Percentiles rank a stretch among this genome's conserved stretches.
Conservation (phyloP, 139 green algal genomes). For the Asterochloris erici region DNA sequence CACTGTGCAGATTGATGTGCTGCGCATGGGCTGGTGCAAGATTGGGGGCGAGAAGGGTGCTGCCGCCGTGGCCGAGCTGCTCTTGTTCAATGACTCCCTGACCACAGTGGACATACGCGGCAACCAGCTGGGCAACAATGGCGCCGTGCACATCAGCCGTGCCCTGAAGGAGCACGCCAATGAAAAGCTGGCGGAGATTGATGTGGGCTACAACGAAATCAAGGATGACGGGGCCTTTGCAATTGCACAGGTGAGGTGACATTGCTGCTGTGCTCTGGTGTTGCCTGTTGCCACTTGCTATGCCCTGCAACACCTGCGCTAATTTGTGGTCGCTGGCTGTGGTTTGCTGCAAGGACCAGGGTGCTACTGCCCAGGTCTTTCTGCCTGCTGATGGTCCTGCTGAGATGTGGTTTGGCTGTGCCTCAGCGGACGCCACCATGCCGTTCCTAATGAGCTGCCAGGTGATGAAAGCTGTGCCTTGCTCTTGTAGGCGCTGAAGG, state of each 20-base stretch:
- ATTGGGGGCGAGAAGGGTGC: conserved; percentile 74
- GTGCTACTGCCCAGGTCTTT: no score
- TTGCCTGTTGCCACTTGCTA: no score
- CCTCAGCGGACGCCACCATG: no score
- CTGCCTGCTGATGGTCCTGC: no score
- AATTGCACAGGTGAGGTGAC: conserved; percentile 71
- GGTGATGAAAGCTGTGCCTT: no score
- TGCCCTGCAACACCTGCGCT: no score
- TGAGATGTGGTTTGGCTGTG: no score
- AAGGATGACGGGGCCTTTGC: conserved; percentile 96
- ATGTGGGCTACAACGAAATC: conserved; percentile 99
- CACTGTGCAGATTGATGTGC: conserved; percentile 50
- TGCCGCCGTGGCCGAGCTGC: conserved; percentile 75
- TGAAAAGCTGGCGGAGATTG: conserved; percentile 77
- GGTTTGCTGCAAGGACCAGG: no score
- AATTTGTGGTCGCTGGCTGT: no score
- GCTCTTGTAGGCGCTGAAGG: conserved; percentile 70
- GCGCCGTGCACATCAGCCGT: conserved; percentile 36
- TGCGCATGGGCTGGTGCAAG: conserved; percentile 98
- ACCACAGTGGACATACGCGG: conserved; percentile 86
- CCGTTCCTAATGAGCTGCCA: no score
- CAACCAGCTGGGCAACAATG: conserved; percentile 82
- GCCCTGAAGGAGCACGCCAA: conserved; percentile 70
- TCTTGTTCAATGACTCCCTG: conserved; percentile 89
- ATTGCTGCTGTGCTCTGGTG: neutral